These are phyloP conservation scores for Mycena filopes DNA, from an alignment of 768 basidiomycete genomes.

Conservation along the genomic window DNA sequence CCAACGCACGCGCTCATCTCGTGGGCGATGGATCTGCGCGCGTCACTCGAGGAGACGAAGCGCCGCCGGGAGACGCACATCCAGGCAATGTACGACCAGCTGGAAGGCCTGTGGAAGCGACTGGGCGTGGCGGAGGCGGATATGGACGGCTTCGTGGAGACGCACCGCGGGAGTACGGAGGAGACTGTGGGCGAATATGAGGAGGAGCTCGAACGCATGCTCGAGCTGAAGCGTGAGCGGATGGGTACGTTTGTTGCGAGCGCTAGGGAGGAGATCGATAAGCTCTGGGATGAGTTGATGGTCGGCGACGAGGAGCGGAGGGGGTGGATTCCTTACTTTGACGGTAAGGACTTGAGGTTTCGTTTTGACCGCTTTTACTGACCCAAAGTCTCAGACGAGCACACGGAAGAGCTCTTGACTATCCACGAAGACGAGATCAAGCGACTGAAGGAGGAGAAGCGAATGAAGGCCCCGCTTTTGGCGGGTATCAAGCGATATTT, in stretches of 20 bases:
- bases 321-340: constrained; percentile 83
- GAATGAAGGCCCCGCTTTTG: constrained; percentile 80
- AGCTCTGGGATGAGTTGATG: constrained; percentile 89
- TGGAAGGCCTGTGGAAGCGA: constrained; percentile 90
- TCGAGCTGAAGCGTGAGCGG: constrained; percentile 86
- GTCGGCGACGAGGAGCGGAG: constrained; percentile 83
- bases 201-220: constrained; percentile 89
- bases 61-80: constrained; percentile 82
- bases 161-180: constrained; percentile 83
- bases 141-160: constrained; percentile 94
- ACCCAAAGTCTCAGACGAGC: constrained; percentile 67
- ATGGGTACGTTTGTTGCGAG: constrained; percentile 87
- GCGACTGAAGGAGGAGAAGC: constrained; percentile 84
- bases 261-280: constrained; percentile 82
- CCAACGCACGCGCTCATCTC: constrained; percentile 79
- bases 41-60: constrained; percentile 78
- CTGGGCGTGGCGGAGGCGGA: constrained; percentile 82
- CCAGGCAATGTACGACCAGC: constrained; percentile 92
- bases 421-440: constrained; percentile 89
- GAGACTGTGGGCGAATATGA: constrained; percentile 86
- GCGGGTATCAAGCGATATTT: constrained; percentile 87
- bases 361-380: constrained; percentile 13
- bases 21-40: constrained; percentile 71
- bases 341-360: constrained; percentile 63
- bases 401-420: constrained; percentile 86